These are phyloP conservation scores for Boletales sp. DNA, from an alignment of 768 basidiomycete species.

Conservation along the genomic window DNA sequence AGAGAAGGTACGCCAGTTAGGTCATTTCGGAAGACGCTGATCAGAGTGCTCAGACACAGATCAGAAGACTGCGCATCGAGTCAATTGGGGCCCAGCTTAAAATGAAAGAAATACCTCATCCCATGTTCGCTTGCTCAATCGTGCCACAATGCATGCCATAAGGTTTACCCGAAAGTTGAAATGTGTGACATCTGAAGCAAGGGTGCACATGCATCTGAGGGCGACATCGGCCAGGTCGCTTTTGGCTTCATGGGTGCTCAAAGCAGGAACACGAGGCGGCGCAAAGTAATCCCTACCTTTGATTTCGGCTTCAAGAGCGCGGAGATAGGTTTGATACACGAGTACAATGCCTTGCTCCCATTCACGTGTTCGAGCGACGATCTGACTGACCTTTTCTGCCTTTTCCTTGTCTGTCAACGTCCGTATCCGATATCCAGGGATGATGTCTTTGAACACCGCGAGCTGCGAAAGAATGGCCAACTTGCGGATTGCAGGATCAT, in stretches of 20 bases:
- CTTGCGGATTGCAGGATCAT: slow-evolving; percentile 82
- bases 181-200: slow-evolving; percentile 80
- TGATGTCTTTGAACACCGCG: slow-evolving; percentile 93
- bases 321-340: slow-evolving; percentile 87
- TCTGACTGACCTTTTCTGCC: slow-evolving; percentile 90
- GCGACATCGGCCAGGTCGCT: slow-evolving; percentile 64
- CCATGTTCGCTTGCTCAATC: slow-evolving; percentile 84
- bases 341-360: slow-evolving; percentile 92
- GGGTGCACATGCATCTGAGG: slow-evolving; percentile 83
- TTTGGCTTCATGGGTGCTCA: slow-evolving; percentile 45
- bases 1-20: slow-evolving; percentile 77
- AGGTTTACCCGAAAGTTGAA: slow-evolving; percentile 97
- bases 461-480: slow-evolving; percentile 87
- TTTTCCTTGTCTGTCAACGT: slow-evolving; percentile 87
- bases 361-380: slow-evolving; percentile 85
- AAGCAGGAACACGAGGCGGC: slow-evolving; percentile 15
- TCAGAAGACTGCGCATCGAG: slow-evolving; percentile 65
- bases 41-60: slow-evolving; percentile 76
- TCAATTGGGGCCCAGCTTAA: slow-evolving; percentile 2
- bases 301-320: slow-evolving; percentile 78
- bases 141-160: slow-evolving; percentile 81
- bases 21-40: slow-evolving; percentile 81
- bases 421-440: slow-evolving; percentile 95
- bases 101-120: slow-evolving; percentile 55
- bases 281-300: slow-evolving; percentile 49